Evolutionary conservation across 768 basidiomycete species (phyloP).

Genomic region (Russula ochroleuca): DNA sequence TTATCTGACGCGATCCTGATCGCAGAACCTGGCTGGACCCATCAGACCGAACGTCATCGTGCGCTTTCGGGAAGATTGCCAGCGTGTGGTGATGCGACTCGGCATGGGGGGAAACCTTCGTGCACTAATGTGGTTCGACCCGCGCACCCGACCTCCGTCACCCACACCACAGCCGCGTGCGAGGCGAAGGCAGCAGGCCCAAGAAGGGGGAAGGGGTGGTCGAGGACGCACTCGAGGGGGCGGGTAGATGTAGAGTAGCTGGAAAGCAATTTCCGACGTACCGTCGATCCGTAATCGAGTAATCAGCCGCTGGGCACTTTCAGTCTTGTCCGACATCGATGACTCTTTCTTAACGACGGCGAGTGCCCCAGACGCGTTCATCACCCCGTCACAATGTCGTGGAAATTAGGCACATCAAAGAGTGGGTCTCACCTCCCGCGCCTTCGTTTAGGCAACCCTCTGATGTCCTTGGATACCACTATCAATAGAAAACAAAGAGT

Average conservation of each 20-base stretch:
- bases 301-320: neutral
- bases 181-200: slow-evolving; percentile 4
- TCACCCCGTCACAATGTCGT: slow-evolving; percentile 44
- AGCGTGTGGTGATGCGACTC: slow-evolving; percentile 24
- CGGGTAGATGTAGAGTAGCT: neutral
- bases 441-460: neutral
- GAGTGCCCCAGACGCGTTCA: slow-evolving; percentile 7
- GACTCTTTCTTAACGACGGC: slow-evolving; percentile 13
- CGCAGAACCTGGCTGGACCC: slow-evolving; percentile 30
- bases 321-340: slow-evolving; percentile 11
- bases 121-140: slow-evolving; percentile 16
- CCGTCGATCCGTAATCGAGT: neutral
- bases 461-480: slow-evolving; percentile 9
- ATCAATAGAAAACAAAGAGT: slow-evolving; percentile 59
- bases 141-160: slow-evolving; percentile 9
- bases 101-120: slow-evolving; percentile 14
- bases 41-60: slow-evolving; percentile 13
- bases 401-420: slow-evolving; percentile 45
- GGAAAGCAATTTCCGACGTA: too few relatives aligned
- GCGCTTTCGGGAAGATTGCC: slow-evolving; percentile 26
- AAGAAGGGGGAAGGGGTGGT: neutral
- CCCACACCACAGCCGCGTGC: slow-evolving; percentile 10
- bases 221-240: slow-evolving; percentile 1
- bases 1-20: neutral
- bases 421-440: slow-evolving; percentile 32